Evolutionary conservation across 164 flowering plant species (phyloP), one percentile per base, ranked within the genome.

Genomic region (Kalanchoe fedtschenkoi): DNA sequence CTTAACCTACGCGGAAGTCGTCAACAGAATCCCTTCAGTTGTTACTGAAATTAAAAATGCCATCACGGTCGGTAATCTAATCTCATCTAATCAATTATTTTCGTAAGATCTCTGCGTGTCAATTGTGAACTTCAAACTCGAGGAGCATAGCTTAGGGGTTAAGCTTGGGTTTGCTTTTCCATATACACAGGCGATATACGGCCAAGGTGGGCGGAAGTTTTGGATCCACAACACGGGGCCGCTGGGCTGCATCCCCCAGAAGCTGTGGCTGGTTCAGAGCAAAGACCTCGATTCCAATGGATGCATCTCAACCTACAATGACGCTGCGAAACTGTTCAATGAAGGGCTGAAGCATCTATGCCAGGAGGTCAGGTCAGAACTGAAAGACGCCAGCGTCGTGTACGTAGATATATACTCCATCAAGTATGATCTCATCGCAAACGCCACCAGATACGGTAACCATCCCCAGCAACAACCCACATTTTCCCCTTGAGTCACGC

Each of bases 181-280:
- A 24, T 19, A 2, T 32, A 21, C 69, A 58, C 55, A 86, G 91
- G 38, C 53, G 14, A 64, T 83, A 55, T 78, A 83, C 56, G 63
- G 68, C 63, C 64, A 75, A 65, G 93, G 89, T 13, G 93, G 81
- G 16, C 78, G 81, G 72, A 86, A 84, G 11, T 84, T 86, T 64
- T 82, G 93, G 93, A 67, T 86, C 39, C 93, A 86, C 75, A 84
- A 84, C 68, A 84, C 89, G 0, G 93, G 93, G 7, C 93, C 93
- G 22, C 64, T 84, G 53, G 93, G 93, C 35, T 84, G 93, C 71
- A 80, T 82, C 0, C 93, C 89, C 21, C 76, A 80, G 47, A 81
- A 79, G 56, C 87, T 86, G 33, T 62, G 77, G 13, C 32, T 74
- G 26, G 77, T 55, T 33, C 66, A 67, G 7, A 68, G 66, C 24